Evolutionary conservation across 805 yeast species (phyloP).

Genomic region (Ogataea siamensis): DNA sequence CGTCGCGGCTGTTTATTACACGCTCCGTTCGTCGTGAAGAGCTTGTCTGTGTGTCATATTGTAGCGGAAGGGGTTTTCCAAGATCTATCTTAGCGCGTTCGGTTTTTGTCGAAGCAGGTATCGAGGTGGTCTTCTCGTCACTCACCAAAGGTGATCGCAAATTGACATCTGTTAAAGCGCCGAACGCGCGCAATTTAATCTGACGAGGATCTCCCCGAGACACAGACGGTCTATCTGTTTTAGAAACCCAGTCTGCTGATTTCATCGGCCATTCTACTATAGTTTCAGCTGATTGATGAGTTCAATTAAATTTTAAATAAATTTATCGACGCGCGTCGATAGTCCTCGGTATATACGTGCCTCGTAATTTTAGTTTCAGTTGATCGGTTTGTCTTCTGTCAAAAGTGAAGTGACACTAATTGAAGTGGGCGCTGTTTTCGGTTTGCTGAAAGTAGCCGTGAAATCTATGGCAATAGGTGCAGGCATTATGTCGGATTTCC

Average conservation of each 20-base stretch:
- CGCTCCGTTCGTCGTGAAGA: background rate
- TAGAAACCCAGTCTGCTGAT: conserved; percentile 13
- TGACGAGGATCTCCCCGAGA: background rate
- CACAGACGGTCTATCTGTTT: background rate
- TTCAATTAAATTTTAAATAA: background rate
- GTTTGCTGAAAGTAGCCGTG: conserved; percentile 7
- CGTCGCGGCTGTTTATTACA: background rate
- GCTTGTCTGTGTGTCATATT: conserved; percentile 10
- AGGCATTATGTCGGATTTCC: background rate
- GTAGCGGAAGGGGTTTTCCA: conserved; percentile 30
- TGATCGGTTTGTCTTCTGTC: conserved; percentile 14
- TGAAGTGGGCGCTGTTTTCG: conserved; percentile 4
- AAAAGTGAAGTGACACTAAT: conserved; percentile 20
- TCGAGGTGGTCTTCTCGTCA: conserved; percentile 12
- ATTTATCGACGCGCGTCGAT: conserved; percentile 14
- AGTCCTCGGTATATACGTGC: conserved; percentile 3
- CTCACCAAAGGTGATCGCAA: conserved; percentile 1
- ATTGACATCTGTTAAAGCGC: background rate
- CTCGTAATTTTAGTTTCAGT: background rate
- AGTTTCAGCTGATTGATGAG: background rate
- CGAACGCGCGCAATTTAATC: conserved; percentile 6
- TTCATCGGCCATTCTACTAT: conserved; percentile 10
- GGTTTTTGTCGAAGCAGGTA: conserved; percentile 2
- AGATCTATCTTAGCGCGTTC: conserved; percentile 15
- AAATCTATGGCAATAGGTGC: conserved; percentile 11